Conservation (phyloP, 805 yeast species). For the Sungouiella thailandica region DNA sequence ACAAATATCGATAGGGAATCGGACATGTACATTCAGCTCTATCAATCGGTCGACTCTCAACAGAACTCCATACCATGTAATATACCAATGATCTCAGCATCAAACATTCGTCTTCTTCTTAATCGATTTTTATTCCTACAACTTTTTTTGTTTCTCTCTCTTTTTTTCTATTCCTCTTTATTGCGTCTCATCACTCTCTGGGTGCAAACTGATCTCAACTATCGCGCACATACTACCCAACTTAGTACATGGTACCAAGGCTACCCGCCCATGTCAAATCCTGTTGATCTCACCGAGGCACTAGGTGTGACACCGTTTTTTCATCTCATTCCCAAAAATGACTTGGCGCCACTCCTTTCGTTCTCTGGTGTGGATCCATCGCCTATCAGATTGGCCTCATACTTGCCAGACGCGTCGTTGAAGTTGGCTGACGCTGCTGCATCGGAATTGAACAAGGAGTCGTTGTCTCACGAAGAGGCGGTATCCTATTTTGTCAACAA, state of each 20-base stretch:
- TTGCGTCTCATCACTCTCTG: background rate
- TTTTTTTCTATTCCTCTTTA: background rate
- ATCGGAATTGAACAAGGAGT: conserved; percentile 7
- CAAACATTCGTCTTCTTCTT: background rate
- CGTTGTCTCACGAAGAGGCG: conserved; percentile 8
- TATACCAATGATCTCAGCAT: background rate
- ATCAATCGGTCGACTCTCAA: background rate
- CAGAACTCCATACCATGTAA: background rate
- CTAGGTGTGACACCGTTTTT: conserved; percentile 11
- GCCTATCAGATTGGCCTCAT: conserved; percentile 4
- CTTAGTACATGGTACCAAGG: too few relatives aligned
- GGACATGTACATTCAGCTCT: background rate
- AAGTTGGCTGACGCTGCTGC: conserved; percentile 3
- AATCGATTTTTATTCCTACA: background rate
- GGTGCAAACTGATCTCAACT: background rate
- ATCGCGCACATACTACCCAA: background rate
- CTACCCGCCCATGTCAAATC: background rate
- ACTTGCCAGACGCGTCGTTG: conserved; percentile 4
- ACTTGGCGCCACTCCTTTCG: conserved; percentile 12
- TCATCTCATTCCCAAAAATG: conserved; percentile 14
- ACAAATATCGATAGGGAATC: too few relatives aligned
- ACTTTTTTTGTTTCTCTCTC: background rate
- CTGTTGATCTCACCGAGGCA: conserved; percentile 7
- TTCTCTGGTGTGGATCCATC: conserved; percentile 8
- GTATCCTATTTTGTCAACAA: conserved; percentile 16